Evolutionary conservation across 1,284 basidiomycete genomes (phyloP), one percentile per base, ranked within the genome.

Genomic region (Inonotus obliquus): DNA sequence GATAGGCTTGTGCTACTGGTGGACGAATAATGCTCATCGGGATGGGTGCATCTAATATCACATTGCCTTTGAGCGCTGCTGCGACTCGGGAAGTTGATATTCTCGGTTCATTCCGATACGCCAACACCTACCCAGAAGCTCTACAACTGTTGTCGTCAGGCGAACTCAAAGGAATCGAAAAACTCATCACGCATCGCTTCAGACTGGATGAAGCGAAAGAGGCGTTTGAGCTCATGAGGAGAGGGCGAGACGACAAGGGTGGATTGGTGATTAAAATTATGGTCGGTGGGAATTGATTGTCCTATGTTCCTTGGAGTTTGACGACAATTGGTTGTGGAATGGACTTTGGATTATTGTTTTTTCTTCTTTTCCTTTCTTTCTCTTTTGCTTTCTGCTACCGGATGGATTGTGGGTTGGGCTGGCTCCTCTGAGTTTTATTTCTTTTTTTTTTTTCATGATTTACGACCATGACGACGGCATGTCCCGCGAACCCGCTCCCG

Each of bases 11-110:
- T 32, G 78, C 82, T 58, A 80, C 91, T 4, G 95, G 94, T 57
- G 92, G 92, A 48, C 92, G 91, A 72, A 90, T 96, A 60, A 88
- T 94, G 79, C 90, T 94, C 69, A 86, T 98, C 68, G 96, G 96
- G 35, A 98, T 98, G 96, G 96, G 96, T 66, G 86, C 91, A 21
- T 84, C 87, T 65, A 91, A 89, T 69, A 84, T 91, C 62, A 80
- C 82, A 64, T 80, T 96, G 55, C 95, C 96, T n/a, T 81, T 94
- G 60, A 89, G 89, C 32, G 82, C 84, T 21, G 92, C 94, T 14
- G 86, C 93, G 13, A 76, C 89, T 54, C 87, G 96, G 57, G 96
- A 98, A 76, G 93, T 98, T 64, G 95, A 98, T 75, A 85, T 98
- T 67, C 82, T 89, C 68, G 96, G 96, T 64, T 92, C 92, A 52